Evolutionary conservation across 805 yeast genomes (phyloP).

Genomic region (Geotrichum ghanense): DNA sequence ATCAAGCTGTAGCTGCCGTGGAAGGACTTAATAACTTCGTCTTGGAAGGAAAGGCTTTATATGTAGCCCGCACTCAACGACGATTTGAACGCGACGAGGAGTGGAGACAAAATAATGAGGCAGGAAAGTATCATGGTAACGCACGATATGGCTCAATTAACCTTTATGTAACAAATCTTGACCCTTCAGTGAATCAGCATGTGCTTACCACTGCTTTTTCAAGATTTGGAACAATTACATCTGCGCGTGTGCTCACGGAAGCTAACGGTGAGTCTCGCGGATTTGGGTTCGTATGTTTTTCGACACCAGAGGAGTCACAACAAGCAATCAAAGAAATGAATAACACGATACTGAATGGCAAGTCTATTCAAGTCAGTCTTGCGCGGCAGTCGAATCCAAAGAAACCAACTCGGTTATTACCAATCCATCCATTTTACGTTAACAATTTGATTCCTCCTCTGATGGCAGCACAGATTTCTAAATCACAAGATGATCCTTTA

Average conservation of each 20-base stretch:
- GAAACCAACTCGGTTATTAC: neutral
- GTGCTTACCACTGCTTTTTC: slow-evolving; percentile 35
- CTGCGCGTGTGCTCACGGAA: slow-evolving; percentile 44
- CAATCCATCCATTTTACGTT: neutral
- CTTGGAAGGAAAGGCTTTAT: slow-evolving; percentile 27
- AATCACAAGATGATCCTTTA: neutral
- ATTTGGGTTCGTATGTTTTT: slow-evolving; percentile 73
- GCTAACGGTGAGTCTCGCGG: slow-evolving; percentile 50
- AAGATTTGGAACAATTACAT: slow-evolving; percentile 39
- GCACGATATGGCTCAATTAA: slow-evolving; percentile 52
- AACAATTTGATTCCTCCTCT: neutral
- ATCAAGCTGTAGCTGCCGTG: slow-evolving; percentile 35
- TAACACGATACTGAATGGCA: slow-evolving; percentile 40
- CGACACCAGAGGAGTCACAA: slow-evolving; percentile 52
- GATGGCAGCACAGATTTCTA: slow-evolving; percentile 1
- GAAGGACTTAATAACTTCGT: slow-evolving; percentile 36
- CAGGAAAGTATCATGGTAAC: slow-evolving; percentile 4
- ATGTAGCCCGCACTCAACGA: slow-evolving; percentile 38
- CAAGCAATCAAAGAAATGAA: slow-evolving; percentile 57
- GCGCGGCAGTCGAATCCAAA: slow-evolving; percentile 49
- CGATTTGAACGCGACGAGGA: slow-evolving; percentile 22
- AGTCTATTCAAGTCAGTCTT: slow-evolving; percentile 54
- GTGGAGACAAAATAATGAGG: slow-evolving; percentile 10
- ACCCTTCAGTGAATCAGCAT: slow-evolving; percentile 42
- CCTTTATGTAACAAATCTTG: slow-evolving; percentile 57